phyloP scores from a whole-genome alignment of 2,329 filamentous ascomycete genomes.

The Ploettnerulaceae sp. region DNA sequence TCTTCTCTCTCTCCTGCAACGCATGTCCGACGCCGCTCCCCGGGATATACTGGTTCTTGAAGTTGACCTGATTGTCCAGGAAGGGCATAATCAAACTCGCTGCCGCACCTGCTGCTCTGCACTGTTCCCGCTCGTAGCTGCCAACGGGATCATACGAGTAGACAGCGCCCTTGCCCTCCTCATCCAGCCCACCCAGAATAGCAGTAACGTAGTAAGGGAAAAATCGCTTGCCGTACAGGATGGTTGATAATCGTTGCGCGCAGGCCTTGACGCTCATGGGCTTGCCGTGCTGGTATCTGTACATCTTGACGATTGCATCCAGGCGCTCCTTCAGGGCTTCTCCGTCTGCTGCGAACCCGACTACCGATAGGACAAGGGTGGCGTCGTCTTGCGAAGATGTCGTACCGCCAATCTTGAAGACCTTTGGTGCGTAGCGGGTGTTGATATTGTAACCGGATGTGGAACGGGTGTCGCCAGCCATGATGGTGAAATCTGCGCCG shows the following conservation, averaged over 20 bases:
- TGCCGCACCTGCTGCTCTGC: slow-evolving; percentile 86
- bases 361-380: slow-evolving; percentile 84
- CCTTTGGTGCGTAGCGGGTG: slow-evolving; percentile 89
- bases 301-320: slow-evolving; percentile 96
- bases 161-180: slow-evolving; percentile 87
- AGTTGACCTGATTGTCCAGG: slow-evolving; percentile 98
- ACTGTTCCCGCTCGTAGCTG: slow-evolving; percentile 96
- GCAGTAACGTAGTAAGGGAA: slow-evolving; percentile 98
- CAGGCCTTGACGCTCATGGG: slow-evolving; percentile 91
- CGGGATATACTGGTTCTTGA: slow-evolving; percentile 96
- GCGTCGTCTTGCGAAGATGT: slow-evolving; percentile 80
- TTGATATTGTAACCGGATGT: slow-evolving; percentile 99
- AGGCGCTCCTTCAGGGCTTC: slow-evolving; percentile 90
- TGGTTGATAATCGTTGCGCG: slow-evolving; percentile 89
- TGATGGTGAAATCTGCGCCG: slow-evolving; percentile 89
- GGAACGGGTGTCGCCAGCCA: slow-evolving; percentile 94
- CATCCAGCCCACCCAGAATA: slow-evolving; percentile 89
- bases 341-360: slow-evolving; percentile 93
- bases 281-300: slow-evolving; percentile 97
- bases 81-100: slow-evolving; percentile 98
- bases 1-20: slow-evolving; percentile 64
- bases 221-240: slow-evolving; percentile 96
- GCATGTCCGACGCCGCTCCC: slow-evolving; percentile 80
- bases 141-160: slow-evolving; percentile 98
- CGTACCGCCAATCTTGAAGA: slow-evolving; percentile 94